Evolutionary conservation across 306 rosid genomes (phyloP).

Genomic region (Pueraria montana): DNA sequence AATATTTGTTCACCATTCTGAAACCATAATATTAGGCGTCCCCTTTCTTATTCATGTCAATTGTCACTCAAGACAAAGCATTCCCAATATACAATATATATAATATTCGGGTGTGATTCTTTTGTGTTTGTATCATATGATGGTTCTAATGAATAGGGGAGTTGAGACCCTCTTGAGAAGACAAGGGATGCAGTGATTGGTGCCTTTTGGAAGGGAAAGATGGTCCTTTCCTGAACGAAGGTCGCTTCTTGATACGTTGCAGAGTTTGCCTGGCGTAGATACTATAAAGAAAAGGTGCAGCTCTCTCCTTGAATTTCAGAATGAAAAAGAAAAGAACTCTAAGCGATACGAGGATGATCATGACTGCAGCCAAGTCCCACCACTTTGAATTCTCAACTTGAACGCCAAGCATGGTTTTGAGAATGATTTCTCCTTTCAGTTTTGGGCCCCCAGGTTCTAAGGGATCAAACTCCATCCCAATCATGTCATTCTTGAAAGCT

Average conservation of each 20-base stretch:
- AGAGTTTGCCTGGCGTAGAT: constrained; percentile 64
- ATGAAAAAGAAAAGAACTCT: constrained; percentile 74
- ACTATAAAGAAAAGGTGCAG: constrained; percentile 60
- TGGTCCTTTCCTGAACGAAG: constrained; percentile 77
- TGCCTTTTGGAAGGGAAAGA: constrained; percentile 82
- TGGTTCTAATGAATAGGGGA: constrained; percentile 72
- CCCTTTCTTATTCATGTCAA: too few relatives aligned
- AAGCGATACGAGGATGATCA: constrained; percentile 57
- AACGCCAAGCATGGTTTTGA: constrained; percentile 71
- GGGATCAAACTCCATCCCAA: constrained; percentile 80
- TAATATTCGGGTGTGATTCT: too few relatives aligned
- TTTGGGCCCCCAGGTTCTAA: constrained; percentile 62
- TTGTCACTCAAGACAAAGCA: too few relatives aligned
- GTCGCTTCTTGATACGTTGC: constrained; percentile 70
- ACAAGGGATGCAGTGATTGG: constrained; percentile 67
- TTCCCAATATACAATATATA: too few relatives aligned
- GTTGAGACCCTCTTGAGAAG: constrained; percentile 76
- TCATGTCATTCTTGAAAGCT: constrained; percentile 87
- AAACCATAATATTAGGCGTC: too few relatives aligned
- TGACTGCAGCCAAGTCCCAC: constrained; percentile 88
- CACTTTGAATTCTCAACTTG: constrained; percentile 74
- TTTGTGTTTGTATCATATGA: too few relatives aligned
- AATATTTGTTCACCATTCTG: too few relatives aligned
- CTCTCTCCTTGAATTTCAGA: constrained; percentile 79
- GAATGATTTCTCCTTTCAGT: constrained; percentile 75